Evolutionary conservation across 257 asterid species (phyloP).

Genomic region (Agastache rugosa): DNA sequence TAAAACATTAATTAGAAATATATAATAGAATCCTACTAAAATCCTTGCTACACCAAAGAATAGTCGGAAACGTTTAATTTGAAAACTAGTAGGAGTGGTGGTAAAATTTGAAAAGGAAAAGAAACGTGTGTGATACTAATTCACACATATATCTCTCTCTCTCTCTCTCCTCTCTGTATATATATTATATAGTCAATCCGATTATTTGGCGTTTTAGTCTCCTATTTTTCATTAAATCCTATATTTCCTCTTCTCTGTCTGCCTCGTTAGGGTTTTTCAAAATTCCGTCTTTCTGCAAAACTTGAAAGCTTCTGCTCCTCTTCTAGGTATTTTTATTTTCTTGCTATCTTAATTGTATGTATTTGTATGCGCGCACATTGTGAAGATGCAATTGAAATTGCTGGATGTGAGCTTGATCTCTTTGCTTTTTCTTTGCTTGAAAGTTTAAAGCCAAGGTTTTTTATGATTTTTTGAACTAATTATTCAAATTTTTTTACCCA

Average conservation of each 20-base stretch:
- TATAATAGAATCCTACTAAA: too few species aligned
- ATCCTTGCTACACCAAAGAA: too few species aligned
- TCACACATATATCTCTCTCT: background rate
- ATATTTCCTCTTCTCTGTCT: conserved; percentile 30
- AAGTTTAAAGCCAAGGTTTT: too few species aligned
- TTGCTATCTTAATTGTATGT: background rate
- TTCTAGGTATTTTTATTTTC: conserved; percentile 17
- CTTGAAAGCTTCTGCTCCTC: conserved; percentile 22
- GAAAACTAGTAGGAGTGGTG: too few species aligned
- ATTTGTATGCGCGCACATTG: conserved; percentile 8
- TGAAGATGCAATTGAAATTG: conserved; percentile 3
- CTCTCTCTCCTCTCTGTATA: too few species aligned
- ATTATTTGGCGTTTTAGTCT: conserved; percentile 34
- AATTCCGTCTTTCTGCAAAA: conserved; percentile 34
- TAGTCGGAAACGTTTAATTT: too few species aligned
- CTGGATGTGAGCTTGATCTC: conserved; percentile 21
- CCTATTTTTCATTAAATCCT: conserved; percentile 28
- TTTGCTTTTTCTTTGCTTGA: background rate
- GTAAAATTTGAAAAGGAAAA: too few species aligned
- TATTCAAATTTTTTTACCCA: background rate
- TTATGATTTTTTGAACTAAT: background rate
- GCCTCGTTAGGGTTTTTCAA: conserved; percentile 41
- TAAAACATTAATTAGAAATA: too few species aligned
- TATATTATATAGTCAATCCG: conserved; percentile 6
- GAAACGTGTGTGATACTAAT: too few species aligned